Evolutionary conservation across 164 flowering plant species (phyloP).

Genomic region (Vitis rotundifolia): DNA sequence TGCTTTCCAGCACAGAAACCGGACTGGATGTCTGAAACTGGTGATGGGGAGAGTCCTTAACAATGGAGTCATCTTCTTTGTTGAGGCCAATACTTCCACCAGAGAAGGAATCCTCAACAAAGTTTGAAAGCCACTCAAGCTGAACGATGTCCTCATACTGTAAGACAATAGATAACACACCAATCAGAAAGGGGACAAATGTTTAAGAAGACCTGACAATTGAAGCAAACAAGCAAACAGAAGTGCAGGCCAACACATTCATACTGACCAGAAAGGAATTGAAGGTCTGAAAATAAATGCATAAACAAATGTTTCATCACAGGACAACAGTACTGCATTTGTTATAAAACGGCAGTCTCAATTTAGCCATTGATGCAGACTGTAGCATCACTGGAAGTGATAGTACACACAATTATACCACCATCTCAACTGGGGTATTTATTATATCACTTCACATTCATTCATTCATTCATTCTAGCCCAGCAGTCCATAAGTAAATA

Average conservation of each 20-base stretch:
- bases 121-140: constrained; percentile 84
- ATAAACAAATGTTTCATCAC: neutral
- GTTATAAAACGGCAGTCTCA: too few species aligned
- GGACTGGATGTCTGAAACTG: constrained; percentile 76
- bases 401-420: neutral
- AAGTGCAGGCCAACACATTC: too few species aligned
- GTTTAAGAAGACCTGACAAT: too few species aligned
- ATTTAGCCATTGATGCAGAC: too few species aligned
- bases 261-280: too few species aligned
- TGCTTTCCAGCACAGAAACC: constrained; percentile 84
- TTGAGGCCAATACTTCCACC: constrained; percentile 52
- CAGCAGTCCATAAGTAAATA: too few species aligned
- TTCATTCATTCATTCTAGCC: too few species aligned
- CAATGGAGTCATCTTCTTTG: constrained; percentile 21
- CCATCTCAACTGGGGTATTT: neutral
- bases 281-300: too few species aligned
- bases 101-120: constrained; percentile 85
- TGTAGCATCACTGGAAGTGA: too few species aligned
- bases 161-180: neutral
- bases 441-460: too few species aligned
- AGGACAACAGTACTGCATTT: neutral
- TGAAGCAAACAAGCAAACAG: neutral
- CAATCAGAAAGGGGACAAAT: too few species aligned
- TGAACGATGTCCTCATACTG: constrained; percentile 89
- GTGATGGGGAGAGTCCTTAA: constrained; percentile 27